These are phyloP conservation scores for Cystobasidium sp. DNA, from an alignment of 1,284 basidiomycete genomes.

Conservation along the genomic window DNA sequence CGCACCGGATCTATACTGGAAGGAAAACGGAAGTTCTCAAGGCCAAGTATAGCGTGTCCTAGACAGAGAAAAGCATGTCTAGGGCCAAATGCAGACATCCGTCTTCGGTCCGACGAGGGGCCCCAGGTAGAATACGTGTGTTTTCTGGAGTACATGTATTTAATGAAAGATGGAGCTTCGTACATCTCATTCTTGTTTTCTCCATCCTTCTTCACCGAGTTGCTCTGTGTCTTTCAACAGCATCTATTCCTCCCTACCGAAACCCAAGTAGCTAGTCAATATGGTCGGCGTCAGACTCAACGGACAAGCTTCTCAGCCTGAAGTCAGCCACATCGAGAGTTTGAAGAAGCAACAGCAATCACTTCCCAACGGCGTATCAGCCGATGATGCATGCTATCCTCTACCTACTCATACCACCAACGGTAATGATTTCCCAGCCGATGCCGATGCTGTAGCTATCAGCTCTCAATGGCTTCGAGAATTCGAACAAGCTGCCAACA, in stretches of 20 bases:
- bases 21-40: too few species aligned
- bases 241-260: neutral
- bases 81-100: too few species aligned
- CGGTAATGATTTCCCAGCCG: slow-evolving; percentile 7
- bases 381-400: slow-evolving; percentile 18
- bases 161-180: neutral
- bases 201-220: neutral
- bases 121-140: too few species aligned
- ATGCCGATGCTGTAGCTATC: slow-evolving; percentile 8
- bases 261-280: neutral
- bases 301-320: neutral
- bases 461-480: neutral
- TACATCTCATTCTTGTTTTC: neutral
- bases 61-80: too few species aligned
- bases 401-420: slow-evolving; percentile 7
- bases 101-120: too few species aligned
- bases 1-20: too few species aligned
- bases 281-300: slow-evolving; percentile 9
- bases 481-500: slow-evolving; percentile 21
- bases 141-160: too few species aligned
- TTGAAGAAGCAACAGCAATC: slow-evolving; percentile 16
- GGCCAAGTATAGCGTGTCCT: too few species aligned
- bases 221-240: neutral
- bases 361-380: neutral
- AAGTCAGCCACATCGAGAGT: slow-evolving; percentile 4